Evolutionary conservation across 2,329 filamentous ascomycete species (phyloP).

Genomic region (Trichophyton schoenleinii): DNA sequence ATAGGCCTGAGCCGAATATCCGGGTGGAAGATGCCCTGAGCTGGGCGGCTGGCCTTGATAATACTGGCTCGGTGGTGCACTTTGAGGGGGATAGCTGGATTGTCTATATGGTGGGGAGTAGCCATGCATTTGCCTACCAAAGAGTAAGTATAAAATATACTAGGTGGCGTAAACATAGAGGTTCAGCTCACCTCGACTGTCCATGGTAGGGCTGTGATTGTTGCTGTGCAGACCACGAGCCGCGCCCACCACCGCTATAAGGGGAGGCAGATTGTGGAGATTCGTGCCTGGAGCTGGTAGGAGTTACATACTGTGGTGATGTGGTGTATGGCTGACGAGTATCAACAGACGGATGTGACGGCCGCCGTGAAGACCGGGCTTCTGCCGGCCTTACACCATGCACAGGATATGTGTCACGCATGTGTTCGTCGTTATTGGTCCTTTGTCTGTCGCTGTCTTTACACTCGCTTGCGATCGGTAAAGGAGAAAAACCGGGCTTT

Average conservation of each 20-base stretch:
- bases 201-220: constrained; percentile 29
- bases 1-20: constrained; percentile 36
- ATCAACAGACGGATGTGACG: constrained; percentile 31
- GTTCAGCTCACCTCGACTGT: constrained; percentile 38
- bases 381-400: constrained; percentile 26
- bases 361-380: constrained; percentile 23
- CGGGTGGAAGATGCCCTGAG: constrained; percentile 45
- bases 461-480: constrained; percentile 23
- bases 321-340: constrained; percentile 39
- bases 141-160: constrained; percentile 3
- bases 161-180: background rate
- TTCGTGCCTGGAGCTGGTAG: constrained; percentile 44
- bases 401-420: constrained; percentile 24
- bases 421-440: constrained; percentile 21
- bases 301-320: constrained; percentile 47
- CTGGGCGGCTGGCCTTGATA: constrained; percentile 43
- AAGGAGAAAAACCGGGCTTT: constrained; percentile 25
- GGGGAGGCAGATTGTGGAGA: constrained; percentile 53
- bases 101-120: constrained; percentile 53
- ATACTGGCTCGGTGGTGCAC: constrained; percentile 44
- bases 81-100: constrained; percentile 41
- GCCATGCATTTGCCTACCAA: constrained; percentile 35
- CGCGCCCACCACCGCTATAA: constrained; percentile 40
- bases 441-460: constrained; percentile 20
- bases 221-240: constrained; percentile 39